Conservation (phyloP, 108 stramenopile genomes). For the Chaetoceros tenuissimus region DNA sequence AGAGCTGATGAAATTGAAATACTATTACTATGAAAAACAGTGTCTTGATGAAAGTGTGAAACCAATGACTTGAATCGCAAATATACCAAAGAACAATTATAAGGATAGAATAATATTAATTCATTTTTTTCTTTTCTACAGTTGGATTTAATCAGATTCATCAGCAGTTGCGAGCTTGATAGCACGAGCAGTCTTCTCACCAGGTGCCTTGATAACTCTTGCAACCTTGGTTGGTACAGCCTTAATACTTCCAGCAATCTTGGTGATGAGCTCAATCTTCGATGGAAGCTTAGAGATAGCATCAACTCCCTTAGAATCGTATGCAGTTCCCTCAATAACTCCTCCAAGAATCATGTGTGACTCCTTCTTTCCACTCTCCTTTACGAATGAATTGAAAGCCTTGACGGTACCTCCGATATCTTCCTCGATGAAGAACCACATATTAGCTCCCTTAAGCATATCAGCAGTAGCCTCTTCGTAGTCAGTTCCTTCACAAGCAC, state of each 20-base stretch:
- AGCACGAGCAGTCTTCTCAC: constrained; percentile 71
- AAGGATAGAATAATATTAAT: no score
- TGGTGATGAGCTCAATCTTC: constrained; percentile 84
- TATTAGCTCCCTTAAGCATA: constrained; percentile 75
- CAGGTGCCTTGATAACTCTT: constrained; percentile 82
- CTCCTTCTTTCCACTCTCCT: constrained; percentile 59
- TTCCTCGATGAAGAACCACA: constrained; percentile 94
- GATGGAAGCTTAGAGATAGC: constrained; percentile 84
- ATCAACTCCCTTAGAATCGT: constrained; percentile 66
- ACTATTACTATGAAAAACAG: no score
- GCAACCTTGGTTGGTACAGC: constrained; percentile 94
- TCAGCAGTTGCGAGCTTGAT: constrained; percentile 77
- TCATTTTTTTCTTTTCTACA: no score
- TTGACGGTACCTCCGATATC: constrained; percentile 82
- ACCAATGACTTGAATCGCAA: no score
- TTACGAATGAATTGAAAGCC: constrained; percentile 64
- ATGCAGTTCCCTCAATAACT: constrained; percentile 67
- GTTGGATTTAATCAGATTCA: constrained; percentile 3
- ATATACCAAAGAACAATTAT: no score
- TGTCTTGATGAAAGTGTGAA: no score
- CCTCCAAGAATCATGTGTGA: constrained; percentile 70
- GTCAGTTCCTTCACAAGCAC: constrained; percentile 73
- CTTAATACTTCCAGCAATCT: constrained; percentile 84
- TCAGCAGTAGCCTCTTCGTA: constrained; percentile 44
- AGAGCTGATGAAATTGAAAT: no score